phyloP scores from a whole-genome alignment of 2,329 filamentous ascomycete genomes.

The Trichoderma sp. region DNA sequence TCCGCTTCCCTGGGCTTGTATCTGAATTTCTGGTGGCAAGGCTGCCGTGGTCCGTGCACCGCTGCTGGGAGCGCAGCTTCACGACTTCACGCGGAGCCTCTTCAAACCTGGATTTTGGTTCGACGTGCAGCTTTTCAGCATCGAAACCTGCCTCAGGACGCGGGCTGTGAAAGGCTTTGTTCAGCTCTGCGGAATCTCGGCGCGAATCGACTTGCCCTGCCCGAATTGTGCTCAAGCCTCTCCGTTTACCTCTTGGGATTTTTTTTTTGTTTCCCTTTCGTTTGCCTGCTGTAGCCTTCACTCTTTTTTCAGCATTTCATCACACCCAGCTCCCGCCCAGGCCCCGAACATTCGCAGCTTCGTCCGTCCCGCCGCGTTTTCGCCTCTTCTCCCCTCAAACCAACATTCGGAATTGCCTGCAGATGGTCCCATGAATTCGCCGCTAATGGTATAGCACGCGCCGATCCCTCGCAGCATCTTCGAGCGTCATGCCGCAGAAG shows the following conservation, averaged over 20 bases:
- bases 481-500: slow-evolving; percentile 54
- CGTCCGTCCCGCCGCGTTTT: background rate
- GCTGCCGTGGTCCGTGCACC: slow-evolving; percentile 21
- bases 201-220: background rate
- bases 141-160: background rate
- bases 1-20: background rate
- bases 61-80: slow-evolving; percentile 13
- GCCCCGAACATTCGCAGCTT: background rate
- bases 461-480: slow-evolving; percentile 18
- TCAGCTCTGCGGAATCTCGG: background rate
- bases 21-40: background rate
- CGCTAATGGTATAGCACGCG: slow-evolving; percentile 37
- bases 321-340: background rate
- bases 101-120: background rate
- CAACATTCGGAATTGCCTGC: background rate
- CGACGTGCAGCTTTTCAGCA: slow-evolving; percentile 6
- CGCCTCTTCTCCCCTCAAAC: background rate
- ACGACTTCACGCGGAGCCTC: slow-evolving; percentile 20
- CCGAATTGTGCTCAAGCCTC: background rate
- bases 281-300: slow-evolving; percentile 5
- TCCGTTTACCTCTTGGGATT: background rate
- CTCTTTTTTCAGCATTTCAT: slow-evolving; percentile 15
- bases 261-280: slow-evolving; percentile 4
- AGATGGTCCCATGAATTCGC: slow-evolving; percentile 10
- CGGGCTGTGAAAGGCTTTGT: background rate